Conservation (phyloP, 768 basidiomycete species). For the Podaxis sp. region DNA sequence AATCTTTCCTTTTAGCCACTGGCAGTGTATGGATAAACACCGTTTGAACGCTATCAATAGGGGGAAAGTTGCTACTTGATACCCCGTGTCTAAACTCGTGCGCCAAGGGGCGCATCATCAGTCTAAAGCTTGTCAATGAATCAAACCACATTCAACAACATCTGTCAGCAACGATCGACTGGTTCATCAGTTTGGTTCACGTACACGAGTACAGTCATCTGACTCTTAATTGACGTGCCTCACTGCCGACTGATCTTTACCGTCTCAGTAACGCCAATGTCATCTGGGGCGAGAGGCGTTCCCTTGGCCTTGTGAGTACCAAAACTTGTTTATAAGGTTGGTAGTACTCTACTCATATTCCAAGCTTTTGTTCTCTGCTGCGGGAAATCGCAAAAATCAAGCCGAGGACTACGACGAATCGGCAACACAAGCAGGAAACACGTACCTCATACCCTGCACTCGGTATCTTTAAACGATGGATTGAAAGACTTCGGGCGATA, state of each 20-base stretch:
- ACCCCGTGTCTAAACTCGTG: too few species aligned
- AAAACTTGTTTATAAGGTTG: too few species aligned
- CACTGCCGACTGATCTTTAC: too few species aligned
- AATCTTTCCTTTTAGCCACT: conserved; percentile 4
- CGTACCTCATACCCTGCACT: conserved; percentile 34
- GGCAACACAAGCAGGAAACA: conserved; percentile 13
- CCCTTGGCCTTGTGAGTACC: conserved; percentile 46
- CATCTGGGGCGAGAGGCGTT: conserved; percentile 18
- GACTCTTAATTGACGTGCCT: too few species aligned
- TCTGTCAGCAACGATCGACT: too few species aligned
- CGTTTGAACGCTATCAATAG: conserved; percentile 2
- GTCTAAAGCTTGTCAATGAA: too few species aligned
- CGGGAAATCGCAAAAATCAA: conserved; percentile 39
- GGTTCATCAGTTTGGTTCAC: too few species aligned
- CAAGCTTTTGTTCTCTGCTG: conserved; percentile 50
- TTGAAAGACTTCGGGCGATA: conserved; percentile 33
- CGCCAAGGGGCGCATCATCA: too few species aligned
- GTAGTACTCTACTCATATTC: background rate
- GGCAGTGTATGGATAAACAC: conserved; percentile 10
- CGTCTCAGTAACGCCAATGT: conserved; percentile 1
- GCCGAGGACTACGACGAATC: conserved; percentile 25
- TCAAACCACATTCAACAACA: too few species aligned
- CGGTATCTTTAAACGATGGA: conserved; percentile 43
- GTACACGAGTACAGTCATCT: too few species aligned
- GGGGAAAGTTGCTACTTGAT: background rate